These are phyloP conservation scores for Pythium grandisporangium DNA, from an alignment of 352 stramenopile genomes.

Conservation along the genomic window DNA sequence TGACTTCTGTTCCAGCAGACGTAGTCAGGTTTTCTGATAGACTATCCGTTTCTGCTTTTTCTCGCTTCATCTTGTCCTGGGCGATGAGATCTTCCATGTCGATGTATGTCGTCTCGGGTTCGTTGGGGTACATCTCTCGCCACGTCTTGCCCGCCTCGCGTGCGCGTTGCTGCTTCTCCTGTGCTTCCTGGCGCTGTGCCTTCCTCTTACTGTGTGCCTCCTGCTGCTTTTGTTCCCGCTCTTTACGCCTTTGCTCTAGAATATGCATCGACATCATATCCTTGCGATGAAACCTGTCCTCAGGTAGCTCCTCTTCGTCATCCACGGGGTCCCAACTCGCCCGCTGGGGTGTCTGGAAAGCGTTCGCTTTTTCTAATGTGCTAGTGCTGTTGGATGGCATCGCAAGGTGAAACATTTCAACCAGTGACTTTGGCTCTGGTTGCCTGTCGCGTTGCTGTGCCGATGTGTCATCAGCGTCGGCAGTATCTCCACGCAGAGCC, in stretches of 20 bases:
- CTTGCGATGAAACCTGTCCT: slow-evolving; percentile 70
- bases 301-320: slow-evolving; percentile 68
- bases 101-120: slow-evolving; percentile 68
- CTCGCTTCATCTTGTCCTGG: slow-evolving; percentile 19
- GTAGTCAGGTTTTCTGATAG: too few relatives aligned
- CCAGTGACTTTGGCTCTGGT: slow-evolving; percentile 34
- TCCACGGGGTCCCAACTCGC: slow-evolving; percentile 48
- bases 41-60: slow-evolving; percentile 7
- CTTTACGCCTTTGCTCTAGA: slow-evolving; percentile 53
- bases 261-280: slow-evolving; percentile 86
- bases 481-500: slow-evolving; percentile 28
- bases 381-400: too few relatives aligned
- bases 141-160: slow-evolving; percentile 54
- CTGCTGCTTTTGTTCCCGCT: slow-evolving; percentile 50
- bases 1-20: too few relatives aligned
- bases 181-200: slow-evolving; percentile 26
- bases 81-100: slow-evolving; percentile 62
- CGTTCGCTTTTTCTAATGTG: too few relatives aligned
- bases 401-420: slow-evolving; percentile 61
- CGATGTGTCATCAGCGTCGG: neutral
- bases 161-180: slow-evolving; percentile 44
- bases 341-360: too few relatives aligned
- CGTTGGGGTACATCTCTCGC: slow-evolving; percentile 71
- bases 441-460: neutral
- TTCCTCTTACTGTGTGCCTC: slow-evolving; percentile 45